A percentile compares a stretch with the other conserved stretches of the same genome.
phyloP scores from a whole-genome alignment of 1,139 yeast species.

The Kodamaea sp. region DNA sequence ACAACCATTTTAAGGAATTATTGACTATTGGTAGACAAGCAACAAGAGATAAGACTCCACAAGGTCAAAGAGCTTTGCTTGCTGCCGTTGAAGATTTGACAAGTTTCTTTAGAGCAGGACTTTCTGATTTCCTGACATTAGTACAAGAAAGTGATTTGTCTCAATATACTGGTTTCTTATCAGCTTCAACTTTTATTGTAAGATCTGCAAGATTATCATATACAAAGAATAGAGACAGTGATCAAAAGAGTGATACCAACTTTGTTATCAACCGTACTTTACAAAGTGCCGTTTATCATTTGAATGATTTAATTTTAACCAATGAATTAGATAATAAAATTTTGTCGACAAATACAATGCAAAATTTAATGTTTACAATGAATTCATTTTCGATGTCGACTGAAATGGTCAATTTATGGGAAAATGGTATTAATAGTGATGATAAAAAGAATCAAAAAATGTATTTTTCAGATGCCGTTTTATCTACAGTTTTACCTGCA shows the following conservation, averaged over 20 bases:
- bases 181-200: conserved; percentile 17
- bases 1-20: conserved; percentile 29
- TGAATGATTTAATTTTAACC: conserved; percentile 28
- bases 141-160: conserved; percentile 26
- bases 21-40: conserved; percentile 21
- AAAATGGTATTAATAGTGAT: conserved; percentile 35
- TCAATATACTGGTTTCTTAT: conserved; percentile 27
- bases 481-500: conserved; percentile 70
- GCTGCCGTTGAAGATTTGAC: conserved; percentile 19
- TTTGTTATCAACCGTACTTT: conserved; percentile 30
- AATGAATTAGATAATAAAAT: conserved; percentile 2
- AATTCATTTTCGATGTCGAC: conserved; percentile 32
- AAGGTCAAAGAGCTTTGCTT: conserved; percentile 20
- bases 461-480: conserved; percentile 49
- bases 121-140: background rate
- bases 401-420: conserved; percentile 43
- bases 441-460: conserved; percentile 10
- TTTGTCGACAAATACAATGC: conserved; percentile 10
- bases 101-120: conserved; percentile 4
- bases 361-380: conserved; percentile 31
- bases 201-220: conserved; percentile 32
- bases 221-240: conserved; percentile 38
- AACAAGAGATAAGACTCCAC: conserved; percentile 13
- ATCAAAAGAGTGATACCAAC: conserved; percentile 27
- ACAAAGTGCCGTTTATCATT: conserved; percentile 32